Conservation (phyloP, 2,329 filamentous ascomycete genomes). For the Penicillium crustosum region DNA sequence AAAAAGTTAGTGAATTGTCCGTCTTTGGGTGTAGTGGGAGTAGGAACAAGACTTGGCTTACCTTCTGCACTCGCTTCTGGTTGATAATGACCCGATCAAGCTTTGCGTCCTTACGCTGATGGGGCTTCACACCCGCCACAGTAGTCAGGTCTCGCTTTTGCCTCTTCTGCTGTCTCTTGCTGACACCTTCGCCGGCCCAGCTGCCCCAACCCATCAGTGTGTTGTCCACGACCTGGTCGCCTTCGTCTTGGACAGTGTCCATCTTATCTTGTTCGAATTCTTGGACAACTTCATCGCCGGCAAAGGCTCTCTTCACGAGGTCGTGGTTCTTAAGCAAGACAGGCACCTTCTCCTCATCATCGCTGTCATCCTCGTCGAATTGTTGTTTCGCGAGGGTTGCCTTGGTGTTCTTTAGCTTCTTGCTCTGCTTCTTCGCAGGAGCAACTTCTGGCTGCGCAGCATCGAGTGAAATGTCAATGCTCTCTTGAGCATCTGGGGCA, state of each 20-base stretch:
- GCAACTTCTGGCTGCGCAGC: conserved; percentile 17
- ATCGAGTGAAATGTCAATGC: conserved; percentile 36
- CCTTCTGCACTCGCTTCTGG: conserved; percentile 87
- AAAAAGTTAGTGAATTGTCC: conserved; percentile 12
- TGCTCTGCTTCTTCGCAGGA: conserved; percentile 19
- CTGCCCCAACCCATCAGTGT: conserved; percentile 92
- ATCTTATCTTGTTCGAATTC: conserved; percentile 82
- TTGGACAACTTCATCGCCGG: conserved; percentile 77
- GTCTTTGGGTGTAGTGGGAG: neutral
- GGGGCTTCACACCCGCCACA: conserved; percentile 68
- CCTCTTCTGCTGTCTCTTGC: conserved; percentile 63
- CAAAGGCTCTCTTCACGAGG: conserved; percentile 80
- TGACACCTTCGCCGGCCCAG: conserved; percentile 84
- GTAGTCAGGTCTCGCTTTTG: conserved; percentile 53
- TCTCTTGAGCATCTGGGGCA: conserved; percentile 29
- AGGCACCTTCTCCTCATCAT: conserved; percentile 43
- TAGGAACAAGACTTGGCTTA: conserved; percentile 38
- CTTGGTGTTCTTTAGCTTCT: conserved; percentile 26
- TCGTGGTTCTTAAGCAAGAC: conserved; percentile 55
- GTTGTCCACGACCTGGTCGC: conserved; percentile 76
- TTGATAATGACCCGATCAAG: conserved; percentile 85
- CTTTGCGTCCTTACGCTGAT: conserved; percentile 78
- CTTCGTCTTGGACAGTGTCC: conserved; percentile 69
- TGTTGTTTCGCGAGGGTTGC: conserved; percentile 21
- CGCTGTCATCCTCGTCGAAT: conserved; percentile 46